A percentile compares a stretch with the other conserved stretches of the same genome.
These are phyloP conservation scores for Schrenkiella parvula DNA, from an alignment of 345 rosid species.

Conservation along the genomic window DNA sequence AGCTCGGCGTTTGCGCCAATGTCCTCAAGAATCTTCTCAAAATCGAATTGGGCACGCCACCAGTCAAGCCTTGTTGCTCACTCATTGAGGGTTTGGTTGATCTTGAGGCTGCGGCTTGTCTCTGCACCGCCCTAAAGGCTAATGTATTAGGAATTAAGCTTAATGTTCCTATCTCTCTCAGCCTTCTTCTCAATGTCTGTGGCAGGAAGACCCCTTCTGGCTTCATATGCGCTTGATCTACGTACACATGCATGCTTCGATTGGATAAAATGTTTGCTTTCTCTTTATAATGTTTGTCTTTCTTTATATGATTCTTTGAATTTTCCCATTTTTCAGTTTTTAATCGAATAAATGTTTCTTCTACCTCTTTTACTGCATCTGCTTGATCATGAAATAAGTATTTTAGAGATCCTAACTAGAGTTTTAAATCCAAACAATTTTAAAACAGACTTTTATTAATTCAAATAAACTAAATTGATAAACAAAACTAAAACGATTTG, in stretches of 20 bases:
- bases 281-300: neutral
- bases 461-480: too few species aligned
- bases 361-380: neutral
- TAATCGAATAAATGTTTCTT: neutral
- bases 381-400: too few species aligned
- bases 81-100: slow-evolving; percentile 48
- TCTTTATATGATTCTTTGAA: neutral
- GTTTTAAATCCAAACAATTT: too few species aligned
- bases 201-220: slow-evolving; percentile 42
- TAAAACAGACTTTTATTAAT: too few species aligned
- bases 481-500: too few species aligned
- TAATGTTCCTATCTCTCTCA: slow-evolving; percentile 50
- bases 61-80: slow-evolving; percentile 46
- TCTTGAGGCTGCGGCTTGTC: slow-evolving; percentile 67
- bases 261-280: neutral
- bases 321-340: neutral
- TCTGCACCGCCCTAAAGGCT: slow-evolving; percentile 62
- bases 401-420: too few species aligned
- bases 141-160: slow-evolving; percentile 46
- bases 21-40: slow-evolving; percentile 37
- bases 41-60: slow-evolving; percentile 37
- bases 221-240: slow-evolving; percentile 2
- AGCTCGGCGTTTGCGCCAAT: slow-evolving; percentile 52
- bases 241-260: neutral
- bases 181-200: slow-evolving; percentile 53